phyloP scores from a whole-genome alignment of 2,329 filamentous ascomycete genomes.

The Juglanconis oblonga region DNA sequence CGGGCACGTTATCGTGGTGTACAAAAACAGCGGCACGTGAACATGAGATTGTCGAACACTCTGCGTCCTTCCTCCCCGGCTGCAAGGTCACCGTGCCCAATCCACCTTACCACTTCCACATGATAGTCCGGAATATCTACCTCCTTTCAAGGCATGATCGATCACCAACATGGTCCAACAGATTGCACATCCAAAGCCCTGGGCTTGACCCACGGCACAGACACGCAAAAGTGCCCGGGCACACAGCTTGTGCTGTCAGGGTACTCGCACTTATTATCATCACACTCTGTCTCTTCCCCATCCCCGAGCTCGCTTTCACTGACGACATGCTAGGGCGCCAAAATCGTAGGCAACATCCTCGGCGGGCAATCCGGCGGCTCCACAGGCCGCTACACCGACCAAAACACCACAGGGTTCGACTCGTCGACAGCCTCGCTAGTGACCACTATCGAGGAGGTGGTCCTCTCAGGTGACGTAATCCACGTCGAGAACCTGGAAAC shows the following conservation, averaged over 20 bases:
- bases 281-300: neutral
- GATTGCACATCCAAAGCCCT: too few species aligned
- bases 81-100: too few species aligned
- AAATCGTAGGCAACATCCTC: conserved; percentile 15
- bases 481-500: conserved; percentile 12
- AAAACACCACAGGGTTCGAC: conserved; percentile 4
- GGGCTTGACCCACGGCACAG: too few species aligned
- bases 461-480: conserved; percentile 15
- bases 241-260: conserved; percentile 10
- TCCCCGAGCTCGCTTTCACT: neutral
- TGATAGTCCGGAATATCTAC: too few species aligned
- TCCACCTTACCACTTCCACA: too few species aligned
- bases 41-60: too few species aligned
- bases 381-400: conserved; percentile 7
- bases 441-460: conserved; percentile 1
- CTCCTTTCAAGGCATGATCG: too few species aligned
- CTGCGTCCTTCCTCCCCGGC: too few species aligned
- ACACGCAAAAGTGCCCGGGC: neutral
- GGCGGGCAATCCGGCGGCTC: conserved; percentile 14
- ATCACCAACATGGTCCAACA: too few species aligned
- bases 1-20: too few species aligned
- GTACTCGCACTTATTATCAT: conserved; percentile 7
- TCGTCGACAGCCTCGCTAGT: conserved; percentile 4
- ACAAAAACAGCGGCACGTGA: too few species aligned
- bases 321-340: conserved; percentile 4